Evolutionary conservation across 768 basidiomycete species (phyloP).

Genomic region (Pholiota microspora): DNA sequence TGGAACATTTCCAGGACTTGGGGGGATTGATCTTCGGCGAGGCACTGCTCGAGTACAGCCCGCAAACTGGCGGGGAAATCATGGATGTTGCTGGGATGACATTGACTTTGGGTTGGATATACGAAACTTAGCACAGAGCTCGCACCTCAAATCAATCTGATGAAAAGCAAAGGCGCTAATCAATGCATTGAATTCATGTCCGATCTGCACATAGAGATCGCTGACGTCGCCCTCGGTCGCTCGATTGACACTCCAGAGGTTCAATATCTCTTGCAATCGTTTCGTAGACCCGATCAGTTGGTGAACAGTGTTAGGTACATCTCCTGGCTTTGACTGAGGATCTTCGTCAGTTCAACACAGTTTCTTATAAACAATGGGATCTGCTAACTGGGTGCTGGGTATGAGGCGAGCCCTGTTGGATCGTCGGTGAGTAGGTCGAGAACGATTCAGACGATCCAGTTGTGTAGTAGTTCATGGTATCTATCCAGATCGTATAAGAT

Average conservation of each 20-base stretch:
- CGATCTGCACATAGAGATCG: conserved; percentile 86
- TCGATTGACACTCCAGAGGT: conserved; percentile 61
- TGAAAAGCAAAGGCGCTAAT: conserved; percentile 72
- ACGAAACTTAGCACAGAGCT: neutral
- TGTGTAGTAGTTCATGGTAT: neutral
- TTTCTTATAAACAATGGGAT: neutral
- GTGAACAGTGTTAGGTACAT: conserved; percentile 62
- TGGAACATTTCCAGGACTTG: conserved; percentile 73
- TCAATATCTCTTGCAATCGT: conserved; percentile 70
- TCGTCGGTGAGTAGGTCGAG: neutral
- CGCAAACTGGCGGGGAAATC: conserved; percentile 63
- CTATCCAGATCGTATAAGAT: neutral
- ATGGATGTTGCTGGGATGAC: conserved; percentile 55
- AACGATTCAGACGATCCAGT: neutral
- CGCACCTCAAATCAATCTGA: conserved; percentile 77
- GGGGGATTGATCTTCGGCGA: conserved; percentile 77
- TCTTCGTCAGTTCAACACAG: neutral
- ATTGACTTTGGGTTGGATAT: neutral
- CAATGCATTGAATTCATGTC: conserved; percentile 84
- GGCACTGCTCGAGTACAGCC: conserved; percentile 57
- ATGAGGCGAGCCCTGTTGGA: neutral
- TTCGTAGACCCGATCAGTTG: conserved; percentile 80
- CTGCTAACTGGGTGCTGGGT: neutral
- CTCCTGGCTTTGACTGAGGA: conserved; percentile 23
- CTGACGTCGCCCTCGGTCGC: conserved; percentile 74